A percentile compares a stretch with the other conserved stretches of the same genome.
Evolutionary conservation across 2,329 filamentous ascomycete genomes (phyloP).

Genomic region (Colletotrichum paranaense): DNA sequence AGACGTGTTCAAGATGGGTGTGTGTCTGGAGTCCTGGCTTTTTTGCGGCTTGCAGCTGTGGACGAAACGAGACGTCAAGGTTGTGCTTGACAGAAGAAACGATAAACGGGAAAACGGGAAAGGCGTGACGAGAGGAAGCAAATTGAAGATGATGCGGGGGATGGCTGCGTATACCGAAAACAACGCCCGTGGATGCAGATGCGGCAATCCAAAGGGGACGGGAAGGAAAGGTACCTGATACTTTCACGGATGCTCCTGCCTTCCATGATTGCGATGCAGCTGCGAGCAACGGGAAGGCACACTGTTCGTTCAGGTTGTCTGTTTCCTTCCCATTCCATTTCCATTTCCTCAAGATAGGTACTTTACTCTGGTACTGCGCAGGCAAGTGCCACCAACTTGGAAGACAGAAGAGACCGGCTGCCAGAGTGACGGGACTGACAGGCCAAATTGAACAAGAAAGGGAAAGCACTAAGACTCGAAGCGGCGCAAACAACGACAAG

Average conservation of each 20-base stretch:
- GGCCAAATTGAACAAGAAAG: neutral
- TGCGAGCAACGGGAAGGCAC: neutral
- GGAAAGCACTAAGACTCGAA: neutral
- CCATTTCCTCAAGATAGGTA: neutral
- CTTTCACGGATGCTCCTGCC: neutral
- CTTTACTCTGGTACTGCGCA: no score
- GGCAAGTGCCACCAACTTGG: neutral
- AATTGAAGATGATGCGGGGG: neutral
- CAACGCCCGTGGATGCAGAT: no score
- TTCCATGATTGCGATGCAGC: neutral
- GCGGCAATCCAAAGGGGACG: conserved; percentile 2
- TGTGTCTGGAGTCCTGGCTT: no score
- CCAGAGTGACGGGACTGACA: neutral
- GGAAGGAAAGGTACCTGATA: neutral
- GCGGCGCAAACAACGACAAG: neutral
- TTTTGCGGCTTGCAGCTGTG: neutral
- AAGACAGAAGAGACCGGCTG: neutral
- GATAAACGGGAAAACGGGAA: neutral
- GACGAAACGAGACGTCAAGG: neutral
- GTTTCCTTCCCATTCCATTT: neutral
- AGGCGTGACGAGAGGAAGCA: neutral
- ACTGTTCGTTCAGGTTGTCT: neutral
- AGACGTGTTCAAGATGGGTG: neutral
- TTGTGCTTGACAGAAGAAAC: conserved; percentile 6
- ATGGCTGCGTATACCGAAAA: conserved; percentile 11